Conservation (phyloP, 139 green algal genomes). For the Chlorokybus atmophyticus region DNA sequence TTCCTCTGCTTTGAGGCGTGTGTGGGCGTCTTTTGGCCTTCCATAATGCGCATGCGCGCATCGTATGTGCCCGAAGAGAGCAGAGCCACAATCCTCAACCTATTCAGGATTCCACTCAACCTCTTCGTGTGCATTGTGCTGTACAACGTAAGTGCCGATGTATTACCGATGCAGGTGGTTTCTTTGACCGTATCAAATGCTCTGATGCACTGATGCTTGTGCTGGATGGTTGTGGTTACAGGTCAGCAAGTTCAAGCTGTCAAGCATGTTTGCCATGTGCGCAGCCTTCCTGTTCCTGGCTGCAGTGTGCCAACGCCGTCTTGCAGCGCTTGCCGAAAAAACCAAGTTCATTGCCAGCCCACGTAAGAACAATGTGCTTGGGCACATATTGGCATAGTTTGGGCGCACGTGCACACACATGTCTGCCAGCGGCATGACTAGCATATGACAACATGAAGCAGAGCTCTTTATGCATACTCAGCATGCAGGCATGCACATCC, state of each 20-base stretch:
- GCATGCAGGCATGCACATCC: no score
- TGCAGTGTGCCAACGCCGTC: no score
- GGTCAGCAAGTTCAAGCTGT: slow-evolving; percentile 53
- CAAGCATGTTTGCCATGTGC: slow-evolving; percentile 88
- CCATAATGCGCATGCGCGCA: slow-evolving; percentile 76
- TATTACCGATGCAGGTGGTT: slow-evolving; percentile 1
- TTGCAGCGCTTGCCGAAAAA: no score
- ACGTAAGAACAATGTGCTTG: no score
- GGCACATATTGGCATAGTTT: no score
- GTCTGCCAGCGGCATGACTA: no score
- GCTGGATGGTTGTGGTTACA: slow-evolving; percentile 12
- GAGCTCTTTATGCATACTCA: no score
- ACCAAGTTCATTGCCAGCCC: no score
- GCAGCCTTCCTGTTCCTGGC: slow-evolving; percentile 55
- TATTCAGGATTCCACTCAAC: slow-evolving; percentile 95
- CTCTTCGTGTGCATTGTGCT: slow-evolving; percentile 91
- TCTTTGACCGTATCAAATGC: background rate
- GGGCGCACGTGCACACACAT: no score
- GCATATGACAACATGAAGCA: no score
- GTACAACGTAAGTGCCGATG: slow-evolving; percentile 60
- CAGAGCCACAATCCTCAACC: slow-evolving; percentile 93
- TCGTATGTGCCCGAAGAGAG: slow-evolving; percentile 86
- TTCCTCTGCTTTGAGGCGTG: slow-evolving; percentile 88
- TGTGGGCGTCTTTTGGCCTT: slow-evolving; percentile 88
- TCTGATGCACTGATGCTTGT: background rate